Base-by-base conservation (phyloP, 208 protist species). In the Trypanosoma scelopori region DNA sequence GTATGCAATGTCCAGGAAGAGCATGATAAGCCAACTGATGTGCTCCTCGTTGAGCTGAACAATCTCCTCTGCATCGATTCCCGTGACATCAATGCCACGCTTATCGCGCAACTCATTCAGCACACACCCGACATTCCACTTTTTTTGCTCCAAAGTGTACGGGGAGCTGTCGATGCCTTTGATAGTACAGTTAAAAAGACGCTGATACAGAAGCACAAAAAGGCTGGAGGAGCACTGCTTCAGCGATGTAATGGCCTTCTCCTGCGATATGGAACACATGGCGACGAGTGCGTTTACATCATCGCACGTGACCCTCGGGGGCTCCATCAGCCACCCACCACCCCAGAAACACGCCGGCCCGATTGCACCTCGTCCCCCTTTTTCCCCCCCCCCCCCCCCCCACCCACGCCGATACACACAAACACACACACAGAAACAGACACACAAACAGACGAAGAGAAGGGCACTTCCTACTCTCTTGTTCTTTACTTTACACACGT, bases 151-250 rank as follows among this genome's bases (percentile, higher is more conserved):
- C 12, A 79, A 47, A 7, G 84, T 91, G 60, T 92, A 87, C 0
- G 89, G 89, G 9, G 69, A 79, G 23, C 69, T 70, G 28, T 91
- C 86, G 59, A 95, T 90, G 7, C 72, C 84, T 0, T 63, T 57
- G 32, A 94, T 90, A 12, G 62, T 81, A 55, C 79, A 84, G 69
- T 84, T 78, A 50, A 90, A 94, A 20, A 95, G 63, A 1, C 89
- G 86, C 62, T 95, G 82, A 53, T 88, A 95, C 9, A 95, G 76
- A 22, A 95, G 39, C 22, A 95, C 89, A 58, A 95, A 95, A 41
- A 95, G 82, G 58, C 85, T 92, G 20, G 86, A 93, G 23, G 89
- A 89, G 71, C 89, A 95, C 61, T 95, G 84, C 28, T 83, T 81
- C 25, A 95, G 76, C 39, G 76, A 85, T 0, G 74, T 88, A 27